Evolutionary conservation across 768 basidiomycete species (phyloP), one percentile per base, ranked within the genome.

Genomic region (Boletus sp.): DNA sequence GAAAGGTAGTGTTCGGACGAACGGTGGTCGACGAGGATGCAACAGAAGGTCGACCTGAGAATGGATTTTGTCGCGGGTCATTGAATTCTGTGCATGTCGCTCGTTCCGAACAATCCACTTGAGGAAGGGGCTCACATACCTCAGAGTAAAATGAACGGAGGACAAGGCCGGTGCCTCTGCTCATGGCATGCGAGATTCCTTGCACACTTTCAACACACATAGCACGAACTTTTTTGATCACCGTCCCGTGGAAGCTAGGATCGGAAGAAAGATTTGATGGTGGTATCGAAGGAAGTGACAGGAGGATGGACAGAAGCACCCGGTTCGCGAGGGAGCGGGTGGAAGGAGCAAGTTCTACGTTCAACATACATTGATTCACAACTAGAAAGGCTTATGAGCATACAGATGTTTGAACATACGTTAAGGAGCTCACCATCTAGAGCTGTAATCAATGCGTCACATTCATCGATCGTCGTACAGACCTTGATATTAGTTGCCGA

Each of bases 1-100:
- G 30, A 79, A 75, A 15, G 89, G 88, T 53, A 88, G 68, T 4
- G 85, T 77, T 42, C 86, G 83, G 50, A 90, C 75, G 13, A 90
- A 70, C 8, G 90, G 87, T 9, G 92, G 92, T 5, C 88, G 76
- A 21, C 90, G 85, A 43, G 91, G 90, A 62, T 93, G 92, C 11
- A 94, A 65, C 23, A 92, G 71, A 27, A 85, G 66, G 53, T 89
- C 88, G 44, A 88, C 63, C 34, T 72, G 71, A 21, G 63, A 71
- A 55, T 77, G 70, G 30, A 66, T 45, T 33, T 61, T 47, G 38
- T 61, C 51, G 46, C 43, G 57, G 21, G 58, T 47, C 25, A 37
- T 37, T 23, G 57, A 50, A 52, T 47, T 59, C 63, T 72, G 56
- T 47, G 45, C 10, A 49, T 40, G 37, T 5, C 9, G 38, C n/a